Percentiles rank a stretch among this genome's conserved stretches.
Evolutionary conservation across 2,329 filamentous ascomycete species (phyloP).

Genomic region (Calonectria leucothoes): DNA sequence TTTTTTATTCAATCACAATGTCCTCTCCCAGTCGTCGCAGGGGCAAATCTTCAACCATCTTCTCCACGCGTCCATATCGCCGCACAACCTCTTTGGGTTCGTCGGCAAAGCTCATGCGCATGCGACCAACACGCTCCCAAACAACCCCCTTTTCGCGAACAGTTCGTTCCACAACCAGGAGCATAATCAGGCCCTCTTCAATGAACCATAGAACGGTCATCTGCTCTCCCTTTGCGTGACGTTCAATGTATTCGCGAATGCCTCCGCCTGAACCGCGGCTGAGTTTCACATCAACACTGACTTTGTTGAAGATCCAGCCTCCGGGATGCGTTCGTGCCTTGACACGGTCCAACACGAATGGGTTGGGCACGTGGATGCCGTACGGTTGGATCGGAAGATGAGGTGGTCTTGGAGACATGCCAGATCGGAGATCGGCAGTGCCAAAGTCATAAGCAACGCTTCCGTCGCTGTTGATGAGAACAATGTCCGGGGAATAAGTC

Average conservation of each 20-base stretch:
- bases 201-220: conserved; percentile 52
- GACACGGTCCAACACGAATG: conserved; percentile 48
- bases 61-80: conserved; percentile 45
- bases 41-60: conserved; percentile 46
- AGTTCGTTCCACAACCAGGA: conserved; percentile 47
- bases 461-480: conserved; percentile 44
- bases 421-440: conserved; percentile 8
- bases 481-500: conserved; percentile 49
- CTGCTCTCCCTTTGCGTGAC: conserved; percentile 48
- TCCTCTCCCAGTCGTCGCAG: conserved; percentile 47
- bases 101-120: conserved; percentile 49
- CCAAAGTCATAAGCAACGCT: conserved; percentile 48
- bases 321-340: conserved; percentile 46
- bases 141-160: conserved; percentile 26
- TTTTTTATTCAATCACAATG: conserved; percentile 46
- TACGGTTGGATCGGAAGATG: conserved; percentile 42
- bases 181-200: conserved; percentile 48
- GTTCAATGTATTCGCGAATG: conserved; percentile 49
- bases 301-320: conserved; percentile 50
- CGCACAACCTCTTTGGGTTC: conserved; percentile 47
- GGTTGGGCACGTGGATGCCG: conserved; percentile 46
- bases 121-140: conserved; percentile 50
- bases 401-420: conserved; percentile 33
- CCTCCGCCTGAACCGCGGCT: conserved; percentile 41
- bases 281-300: conserved; percentile 48